Conservation (phyloP, 768 basidiomycete species). For the Leccinum uliginosum region DNA sequence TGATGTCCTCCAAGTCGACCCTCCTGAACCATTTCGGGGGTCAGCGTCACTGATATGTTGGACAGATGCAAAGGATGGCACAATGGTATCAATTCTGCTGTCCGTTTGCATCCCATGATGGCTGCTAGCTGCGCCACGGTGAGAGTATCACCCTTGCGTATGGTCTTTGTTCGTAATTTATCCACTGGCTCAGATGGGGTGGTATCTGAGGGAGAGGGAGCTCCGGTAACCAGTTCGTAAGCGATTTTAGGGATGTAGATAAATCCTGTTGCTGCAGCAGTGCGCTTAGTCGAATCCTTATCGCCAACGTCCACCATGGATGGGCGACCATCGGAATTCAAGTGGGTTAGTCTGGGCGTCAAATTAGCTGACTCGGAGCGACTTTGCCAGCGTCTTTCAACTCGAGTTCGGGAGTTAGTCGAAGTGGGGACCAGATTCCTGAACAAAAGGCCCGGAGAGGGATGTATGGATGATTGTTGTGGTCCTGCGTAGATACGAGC, state of each 20-base stretch:
- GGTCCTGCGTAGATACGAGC: constrained; percentile 22
- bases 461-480: constrained; percentile 1
- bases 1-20: neutral
- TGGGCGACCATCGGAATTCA: constrained; percentile 66
- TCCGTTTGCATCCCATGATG: constrained; percentile 85
- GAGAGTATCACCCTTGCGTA: constrained; percentile 64
- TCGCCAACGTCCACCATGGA: constrained; percentile 79
- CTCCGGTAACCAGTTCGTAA: constrained; percentile 54
- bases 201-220: constrained; percentile 3
- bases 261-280: constrained; percentile 69
- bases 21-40: constrained; percentile 35
- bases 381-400: constrained; percentile 23
- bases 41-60: constrained; percentile 61
- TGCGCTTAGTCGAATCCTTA: constrained; percentile 59
- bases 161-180: constrained; percentile 45
- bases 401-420: neutral
- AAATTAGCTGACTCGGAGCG: constrained; percentile 2
- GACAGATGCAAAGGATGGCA: constrained; percentile 82
- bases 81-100: constrained; percentile 77
- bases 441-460: neutral
- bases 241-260: constrained; percentile 66
- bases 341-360: constrained; percentile 53
- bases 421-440: neutral
- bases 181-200: constrained; percentile 17
- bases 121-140: constrained; percentile 80